A percentile compares a stretch with the other conserved stretches of the same genome.
These are phyloP conservation scores for Crucibulum laeve DNA, from an alignment of 768 basidiomycete species.

Conservation along the genomic window DNA sequence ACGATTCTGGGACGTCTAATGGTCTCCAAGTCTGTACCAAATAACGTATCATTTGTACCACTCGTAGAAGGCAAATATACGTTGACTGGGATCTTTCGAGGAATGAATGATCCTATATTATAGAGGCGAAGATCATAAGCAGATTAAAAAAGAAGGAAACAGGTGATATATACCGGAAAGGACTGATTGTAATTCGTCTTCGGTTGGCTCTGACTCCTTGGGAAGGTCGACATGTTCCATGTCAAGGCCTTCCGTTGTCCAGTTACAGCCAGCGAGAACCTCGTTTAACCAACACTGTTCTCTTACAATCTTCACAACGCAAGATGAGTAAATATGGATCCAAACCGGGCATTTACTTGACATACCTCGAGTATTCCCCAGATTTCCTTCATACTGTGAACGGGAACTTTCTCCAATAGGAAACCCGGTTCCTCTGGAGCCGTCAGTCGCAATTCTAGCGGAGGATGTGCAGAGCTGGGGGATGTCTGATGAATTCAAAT, in stretches of 20 bases:
- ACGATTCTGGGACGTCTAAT: conserved; percentile 50
- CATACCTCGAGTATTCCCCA: conserved; percentile 71
- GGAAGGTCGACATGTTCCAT: conserved; percentile 18
- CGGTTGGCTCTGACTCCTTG: conserved; percentile 34
- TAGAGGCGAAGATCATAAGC: conserved; percentile 7
- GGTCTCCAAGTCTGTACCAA: conserved; percentile 36
- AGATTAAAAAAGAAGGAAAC: neutral
- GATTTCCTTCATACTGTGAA: conserved; percentile 68
- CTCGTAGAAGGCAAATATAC: conserved; percentile 50
- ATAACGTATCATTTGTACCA: conserved; percentile 31
- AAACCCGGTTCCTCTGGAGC: conserved; percentile 77
- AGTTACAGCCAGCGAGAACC: conserved; percentile 52
- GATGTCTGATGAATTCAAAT: conserved; percentile 41
- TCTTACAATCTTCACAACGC: conserved; percentile 55
- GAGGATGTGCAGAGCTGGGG: conserved; percentile 63
- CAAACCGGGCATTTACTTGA: neutral
- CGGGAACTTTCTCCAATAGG: conserved; percentile 63
- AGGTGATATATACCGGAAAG: conserved; percentile 50
- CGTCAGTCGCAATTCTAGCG: conserved; percentile 60
- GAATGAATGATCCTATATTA: conserved; percentile 42
- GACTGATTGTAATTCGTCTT: conserved; percentile 60
- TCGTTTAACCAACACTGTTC: conserved; percentile 88
- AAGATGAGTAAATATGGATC: neutral
- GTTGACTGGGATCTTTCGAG: conserved; percentile 70
- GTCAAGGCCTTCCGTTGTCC: conserved; percentile 51